A percentile compares a stretch with the other conserved stretches of the same genome.
Conservation (phyloP, 1,284 basidiomycete genomes). For the Apiotrichum porosum region DNA sequence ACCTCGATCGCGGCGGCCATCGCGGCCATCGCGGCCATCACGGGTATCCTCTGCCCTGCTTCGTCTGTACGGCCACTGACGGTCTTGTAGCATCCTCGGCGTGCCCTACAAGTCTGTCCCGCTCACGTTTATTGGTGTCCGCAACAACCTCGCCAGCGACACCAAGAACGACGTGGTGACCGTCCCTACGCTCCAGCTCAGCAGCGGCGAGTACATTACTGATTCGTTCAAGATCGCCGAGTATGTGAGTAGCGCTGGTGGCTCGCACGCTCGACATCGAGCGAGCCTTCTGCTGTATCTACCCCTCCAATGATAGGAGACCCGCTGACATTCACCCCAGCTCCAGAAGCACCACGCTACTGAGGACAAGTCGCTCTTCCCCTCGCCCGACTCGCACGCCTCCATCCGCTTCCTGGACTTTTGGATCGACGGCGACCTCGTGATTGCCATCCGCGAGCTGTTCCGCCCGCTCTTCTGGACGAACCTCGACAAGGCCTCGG, state of each 20-base stretch:
- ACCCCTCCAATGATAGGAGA: too few species aligned
- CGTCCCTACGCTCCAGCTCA: conserved; percentile 27
- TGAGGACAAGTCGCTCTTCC: not conserved
- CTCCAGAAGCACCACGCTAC: conserved; percentile 1
- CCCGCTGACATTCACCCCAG: not conserved
- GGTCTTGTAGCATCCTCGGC: conserved; percentile 18
- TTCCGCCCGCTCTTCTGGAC: conserved; percentile 2
- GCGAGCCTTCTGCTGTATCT: too few species aligned
- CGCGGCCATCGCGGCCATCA: too few species aligned
- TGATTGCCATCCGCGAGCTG: not conserved
- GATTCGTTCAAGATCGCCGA: conserved; percentile 31
- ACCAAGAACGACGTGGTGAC: conserved; percentile 25
- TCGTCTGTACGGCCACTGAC: too few species aligned
- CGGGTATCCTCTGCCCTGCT: too few species aligned
- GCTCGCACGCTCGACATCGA: too few species aligned
- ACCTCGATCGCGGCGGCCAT: too few species aligned
- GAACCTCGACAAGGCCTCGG: not conserved
- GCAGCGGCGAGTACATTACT: conserved; percentile 17
- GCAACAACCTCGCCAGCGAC: conserved; percentile 22
- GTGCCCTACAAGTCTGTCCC: conserved; percentile 8
- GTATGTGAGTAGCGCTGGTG: conserved; percentile 16
- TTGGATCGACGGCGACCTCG: not conserved
- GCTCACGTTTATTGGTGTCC: conserved; percentile 25
- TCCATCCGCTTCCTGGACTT: not conserved
- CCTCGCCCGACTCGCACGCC: not conserved